Conservation (phyloP, 2,329 filamentous ascomycete species). For the Didymosphaeria variabile region DNA sequence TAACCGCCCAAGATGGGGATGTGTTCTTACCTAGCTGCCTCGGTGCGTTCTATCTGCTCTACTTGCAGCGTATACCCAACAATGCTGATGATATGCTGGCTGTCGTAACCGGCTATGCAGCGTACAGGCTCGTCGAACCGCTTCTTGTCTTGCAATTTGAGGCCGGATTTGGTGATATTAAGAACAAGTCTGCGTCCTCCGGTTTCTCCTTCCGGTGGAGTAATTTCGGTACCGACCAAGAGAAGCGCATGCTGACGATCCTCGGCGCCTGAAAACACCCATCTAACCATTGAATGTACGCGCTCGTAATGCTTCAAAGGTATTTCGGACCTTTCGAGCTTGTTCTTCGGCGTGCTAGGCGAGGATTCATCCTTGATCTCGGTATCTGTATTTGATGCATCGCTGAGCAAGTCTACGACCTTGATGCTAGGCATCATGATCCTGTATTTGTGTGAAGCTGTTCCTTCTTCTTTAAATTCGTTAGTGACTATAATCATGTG, state of each 20-base stretch:
- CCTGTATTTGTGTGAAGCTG: constrained; percentile 43
- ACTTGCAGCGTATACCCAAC: constrained; percentile 38
- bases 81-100: constrained; percentile 35
- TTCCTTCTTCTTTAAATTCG: constrained; percentile 44
- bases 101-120: constrained; percentile 40
- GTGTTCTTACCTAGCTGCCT: constrained; percentile 30
- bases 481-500: constrained; percentile 61
- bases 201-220: constrained; percentile 26
- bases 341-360: constrained; percentile 39
- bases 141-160: constrained; percentile 63
- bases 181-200: constrained; percentile 43
- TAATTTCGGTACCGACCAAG: constrained; percentile 63
- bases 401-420: constrained; percentile 35
- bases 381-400: constrained; percentile 24
- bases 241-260: constrained; percentile 70
- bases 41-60: constrained; percentile 37
- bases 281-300: constrained; percentile 70
- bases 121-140: constrained; percentile 43
- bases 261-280: constrained; percentile 65
- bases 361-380: constrained; percentile 36
- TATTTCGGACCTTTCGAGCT: constrained; percentile 60
- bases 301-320: constrained; percentile 66
- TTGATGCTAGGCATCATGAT: constrained; percentile 48
- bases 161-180: constrained; percentile 37
- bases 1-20: not conserved